Base-by-base conservation (phyloP, 2,329 filamentous ascomycete species). In the Waltergamsia citrina region DNA sequence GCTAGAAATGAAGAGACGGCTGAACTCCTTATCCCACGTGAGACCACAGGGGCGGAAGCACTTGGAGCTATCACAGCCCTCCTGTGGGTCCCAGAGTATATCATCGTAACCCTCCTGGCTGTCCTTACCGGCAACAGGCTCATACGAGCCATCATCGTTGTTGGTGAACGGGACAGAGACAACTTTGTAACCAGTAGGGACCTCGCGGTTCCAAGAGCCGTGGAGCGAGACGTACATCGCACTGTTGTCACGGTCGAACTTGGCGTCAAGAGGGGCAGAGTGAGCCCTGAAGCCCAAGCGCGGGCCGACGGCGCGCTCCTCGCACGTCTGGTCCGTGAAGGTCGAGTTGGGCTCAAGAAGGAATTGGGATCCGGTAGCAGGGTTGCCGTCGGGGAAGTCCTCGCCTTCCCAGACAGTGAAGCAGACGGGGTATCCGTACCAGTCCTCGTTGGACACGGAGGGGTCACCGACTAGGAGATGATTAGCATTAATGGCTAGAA, bases 351-450 rank as follows among this genome's bases (percentile, higher is more conserved):
- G 57, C 3, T 45, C 37, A 7, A 54, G 38, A 5, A 62, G 53
- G 40, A 64, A 63, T 40, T 62, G 60, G 25, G 42, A 41, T 23
- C 61, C 60, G 9, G 45, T 43, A 16, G 36, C 35, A 30, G 52
- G 38, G 41, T 49, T 39, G 38, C 54, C 56, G 39, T 53, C 53
- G 6, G 49, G 41, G 27, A 46, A 44, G 21, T 33, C 29, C 4
- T 34, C 20, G 3, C 65, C 55, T 27, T 65, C 55, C 70, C 73
- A 77, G 7, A 67, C 70, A 3, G 72, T 57, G 45, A 67, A 74
- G 56, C 74, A 79, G 24, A 60, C 65, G 6, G 77, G 77, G 47
- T 81, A 81, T 30, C 77, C 77, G 52, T 69, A 74, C 52, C 51
- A 56, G 21, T 46, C 34, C 27, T 49, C 44, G 25, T 52, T 52